These are phyloP conservation scores for Crinitomyces ghanaensis DNA, from an alignment of 805 yeast species.

Conservation along the genomic window DNA sequence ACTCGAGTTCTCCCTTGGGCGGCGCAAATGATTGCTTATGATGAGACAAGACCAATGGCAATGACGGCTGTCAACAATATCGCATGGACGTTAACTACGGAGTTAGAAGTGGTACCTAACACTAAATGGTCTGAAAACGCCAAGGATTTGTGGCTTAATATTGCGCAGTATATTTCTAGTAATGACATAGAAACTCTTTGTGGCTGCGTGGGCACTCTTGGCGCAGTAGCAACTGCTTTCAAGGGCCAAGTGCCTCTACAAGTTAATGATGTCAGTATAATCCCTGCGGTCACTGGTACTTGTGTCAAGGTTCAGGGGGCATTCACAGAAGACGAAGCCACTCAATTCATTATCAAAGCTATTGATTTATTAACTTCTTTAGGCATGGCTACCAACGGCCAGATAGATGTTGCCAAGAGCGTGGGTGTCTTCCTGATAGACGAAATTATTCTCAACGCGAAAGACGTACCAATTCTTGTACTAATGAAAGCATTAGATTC, in stretches of 20 bases:
- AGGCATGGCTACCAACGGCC: conserved; percentile 36
- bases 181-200: conserved; percentile 21
- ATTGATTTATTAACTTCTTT: conserved; percentile 44
- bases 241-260: conserved; percentile 14
- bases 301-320: conserved; percentile 9
- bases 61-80: conserved; percentile 63
- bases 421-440: conserved; percentile 37
- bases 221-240: conserved; percentile 32
- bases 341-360: conserved; percentile 34
- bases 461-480: conserved; percentile 29
- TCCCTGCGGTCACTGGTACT: conserved; percentile 16
- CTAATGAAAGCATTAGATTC: conserved; percentile 52
- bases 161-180: conserved; percentile 12
- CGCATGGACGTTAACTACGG: conserved; percentile 41
- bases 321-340: conserved; percentile 20
- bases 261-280: conserved; percentile 19
- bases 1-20: conserved; percentile 12
- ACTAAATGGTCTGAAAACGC: conserved; percentile 31
- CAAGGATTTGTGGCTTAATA: conserved; percentile 18
- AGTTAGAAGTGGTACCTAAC: conserved; percentile 16
- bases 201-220: conserved; percentile 31
- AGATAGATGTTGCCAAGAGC: conserved; percentile 33
- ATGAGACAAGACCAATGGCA: conserved; percentile 43
- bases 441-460: conserved; percentile 21
- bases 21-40: conserved; percentile 25